phyloP scores from a whole-genome alignment of 108 stramenopile species.

The Pseudonitzschia multistriata region DNA sequence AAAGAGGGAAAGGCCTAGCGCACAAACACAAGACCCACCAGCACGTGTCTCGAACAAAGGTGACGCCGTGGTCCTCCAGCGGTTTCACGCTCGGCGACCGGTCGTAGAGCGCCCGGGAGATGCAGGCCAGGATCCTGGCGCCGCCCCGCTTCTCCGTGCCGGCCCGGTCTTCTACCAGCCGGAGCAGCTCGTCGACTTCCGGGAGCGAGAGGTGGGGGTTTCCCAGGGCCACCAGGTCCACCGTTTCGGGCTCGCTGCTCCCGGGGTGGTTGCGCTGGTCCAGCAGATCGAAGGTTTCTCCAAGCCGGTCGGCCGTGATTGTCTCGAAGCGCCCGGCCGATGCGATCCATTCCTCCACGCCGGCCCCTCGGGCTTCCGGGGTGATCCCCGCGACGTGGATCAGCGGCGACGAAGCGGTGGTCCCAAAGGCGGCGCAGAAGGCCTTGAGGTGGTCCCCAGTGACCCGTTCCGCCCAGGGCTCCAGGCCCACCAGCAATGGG shows the following conservation, averaged over 20 bases:
- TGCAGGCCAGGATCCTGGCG: constrained; percentile 62
- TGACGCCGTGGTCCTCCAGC: constrained; percentile 59
- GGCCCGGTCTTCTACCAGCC: constrained; percentile 33
- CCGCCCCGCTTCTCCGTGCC: constrained; percentile 34
- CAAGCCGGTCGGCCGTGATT: constrained; percentile 20
- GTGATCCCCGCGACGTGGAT: constrained; percentile 82
- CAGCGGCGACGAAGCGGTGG: constrained; percentile 71
- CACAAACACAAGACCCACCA: constrained; percentile 34
- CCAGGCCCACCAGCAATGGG: constrained; percentile 73
- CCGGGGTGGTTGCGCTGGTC: constrained; percentile 24
- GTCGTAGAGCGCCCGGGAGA: constrained; percentile 46
- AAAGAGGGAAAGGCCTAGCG: background rate
- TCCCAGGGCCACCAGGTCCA: constrained; percentile 72
- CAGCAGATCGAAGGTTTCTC: constrained; percentile 32
- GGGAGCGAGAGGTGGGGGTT: constrained; percentile 75
- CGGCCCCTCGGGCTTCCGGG: constrained; percentile 56
- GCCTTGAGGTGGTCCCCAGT: constrained; percentile 74
- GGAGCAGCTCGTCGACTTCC: constrained; percentile 52
- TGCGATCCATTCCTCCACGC: constrained; percentile 17
- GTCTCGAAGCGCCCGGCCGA: background rate
- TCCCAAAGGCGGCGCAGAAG: constrained; percentile 85
- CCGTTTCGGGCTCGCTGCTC: constrained; percentile 17
- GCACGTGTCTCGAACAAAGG: constrained; percentile 83
- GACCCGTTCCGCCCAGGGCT: constrained; percentile 30
- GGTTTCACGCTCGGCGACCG: constrained; percentile 39